Evolutionary conservation across 495 filamentous ascomycete species (phyloP), one percentile per base, ranked within the genome.

Genomic region (Tuber brumale): DNA sequence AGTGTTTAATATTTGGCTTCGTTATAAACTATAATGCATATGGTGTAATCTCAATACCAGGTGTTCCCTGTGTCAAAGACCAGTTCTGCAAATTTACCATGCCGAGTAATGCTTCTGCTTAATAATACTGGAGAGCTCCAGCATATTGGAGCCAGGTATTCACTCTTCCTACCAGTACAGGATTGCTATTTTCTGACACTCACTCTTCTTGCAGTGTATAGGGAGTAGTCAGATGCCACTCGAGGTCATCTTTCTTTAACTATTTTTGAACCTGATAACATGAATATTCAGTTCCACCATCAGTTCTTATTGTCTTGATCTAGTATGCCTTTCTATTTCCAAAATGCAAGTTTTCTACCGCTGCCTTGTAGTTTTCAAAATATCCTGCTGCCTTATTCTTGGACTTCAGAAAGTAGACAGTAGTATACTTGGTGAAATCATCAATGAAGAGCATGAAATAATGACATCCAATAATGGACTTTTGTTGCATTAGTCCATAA

Each of bases 351-450:
- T 61, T 61, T 3, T 61, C 51, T 0, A 61, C 51, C 3, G 8
- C 3, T 0, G 51, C n/a, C 3, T 61, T 61, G 9, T 27, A 61
- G 9, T 10, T 6, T 14, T 27, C 23, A 19, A 61, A 61, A 31
- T 31, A 10, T 0, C n/a, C 2, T 0, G 3, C 10, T 0, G n/a
- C n/a, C 8, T 27, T 10, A 14, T 4, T 14, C 3, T 61, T 61
- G 3, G n/a, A 14, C 0, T 27, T 61, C 23, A 61, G n/a, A 27
- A 61, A 27, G 14, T 61, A 27, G 2, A 61, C 51, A 0, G 3
- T 5, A 0, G 51, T 27, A 14, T 2, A 61, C 0, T 44, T 0
- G 0, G 10, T 16, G 3, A 14, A 44, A 16, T 44, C 43, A 10
- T 44, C 43, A 14, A 44, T 44, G 12, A 44, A 16, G 0, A 44